These are phyloP conservation scores for Leptographium radiaticola DNA, from an alignment of 2,329 filamentous ascomycete species.

Conservation along the genomic window DNA sequence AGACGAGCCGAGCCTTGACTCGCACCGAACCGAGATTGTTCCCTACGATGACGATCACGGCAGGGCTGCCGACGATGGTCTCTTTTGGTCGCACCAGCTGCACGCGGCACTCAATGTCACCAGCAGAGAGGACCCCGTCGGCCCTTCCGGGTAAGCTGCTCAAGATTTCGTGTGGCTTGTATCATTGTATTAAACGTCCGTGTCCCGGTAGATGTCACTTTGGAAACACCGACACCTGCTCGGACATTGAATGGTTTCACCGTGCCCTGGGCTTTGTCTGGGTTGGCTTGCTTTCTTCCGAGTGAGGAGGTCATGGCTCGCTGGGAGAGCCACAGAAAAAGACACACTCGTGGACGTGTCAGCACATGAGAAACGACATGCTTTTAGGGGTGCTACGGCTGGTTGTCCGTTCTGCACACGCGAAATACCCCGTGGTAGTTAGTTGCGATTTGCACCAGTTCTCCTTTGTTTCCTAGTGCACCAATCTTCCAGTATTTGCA, in stretches of 20 bases:
- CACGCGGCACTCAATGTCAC: too few relatives aligned
- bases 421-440: not conserved
- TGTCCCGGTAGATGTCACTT: constrained; percentile 3
- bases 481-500: too few relatives aligned
- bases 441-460: too few relatives aligned
- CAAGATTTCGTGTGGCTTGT: not conserved
- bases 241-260: constrained; percentile 6
- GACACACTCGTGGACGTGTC: not conserved
- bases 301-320: not conserved
- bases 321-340: not conserved
- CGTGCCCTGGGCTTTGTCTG: constrained; percentile 3
- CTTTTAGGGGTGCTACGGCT: not conserved
- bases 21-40: too few relatives aligned
- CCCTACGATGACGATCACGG: too few relatives aligned
- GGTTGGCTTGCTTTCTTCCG: not conserved
- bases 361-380: not conserved
- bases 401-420: not conserved
- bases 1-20: too few relatives aligned
- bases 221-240: constrained; percentile 9
- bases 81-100: too few relatives aligned
- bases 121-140: not conserved
- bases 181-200: not conserved
- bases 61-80: too few relatives aligned
- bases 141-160: not conserved
- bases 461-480: too few relatives aligned